Conservation (phyloP, 257 asterid species). For the Solanum sparsipilum region DNA sequence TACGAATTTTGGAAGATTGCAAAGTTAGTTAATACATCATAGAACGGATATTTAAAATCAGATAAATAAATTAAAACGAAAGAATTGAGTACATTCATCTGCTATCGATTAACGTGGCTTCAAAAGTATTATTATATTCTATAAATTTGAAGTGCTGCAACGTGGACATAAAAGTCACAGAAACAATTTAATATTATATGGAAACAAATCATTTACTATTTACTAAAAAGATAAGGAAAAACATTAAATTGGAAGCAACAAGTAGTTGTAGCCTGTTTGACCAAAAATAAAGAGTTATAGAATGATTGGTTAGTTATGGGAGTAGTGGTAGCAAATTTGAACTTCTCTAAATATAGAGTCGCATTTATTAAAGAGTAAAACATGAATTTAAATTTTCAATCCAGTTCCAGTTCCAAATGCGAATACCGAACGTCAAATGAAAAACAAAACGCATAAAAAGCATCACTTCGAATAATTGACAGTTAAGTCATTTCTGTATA, state of each 20-base stretch:
- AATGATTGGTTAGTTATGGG: not conserved
- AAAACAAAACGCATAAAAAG: not conserved
- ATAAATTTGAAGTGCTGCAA: not conserved
- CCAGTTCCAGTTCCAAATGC: no score
- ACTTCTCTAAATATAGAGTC: not conserved
- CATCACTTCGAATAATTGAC: not conserved
- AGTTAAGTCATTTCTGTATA: not conserved
- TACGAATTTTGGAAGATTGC: not conserved
- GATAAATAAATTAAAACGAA: not conserved
- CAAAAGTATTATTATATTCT: not conserved
- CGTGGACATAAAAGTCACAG: not conserved
- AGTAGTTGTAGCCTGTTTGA: not conserved
- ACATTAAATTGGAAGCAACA: not conserved
- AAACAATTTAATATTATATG: not conserved
- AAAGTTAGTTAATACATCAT: not conserved
- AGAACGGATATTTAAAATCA: not conserved
- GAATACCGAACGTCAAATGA: no score
- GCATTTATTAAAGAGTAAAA: no score
- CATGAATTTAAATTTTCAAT: no score
- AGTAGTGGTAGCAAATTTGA: not conserved
- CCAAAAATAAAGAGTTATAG: not conserved
- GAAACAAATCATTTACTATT: not conserved
- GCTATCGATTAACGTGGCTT: not conserved
- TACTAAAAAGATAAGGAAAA: not conserved
- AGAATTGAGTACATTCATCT: not conserved